Conservation (phyloP, 208 protist genomes). For the Acanthamoeba comandoni region DNA sequence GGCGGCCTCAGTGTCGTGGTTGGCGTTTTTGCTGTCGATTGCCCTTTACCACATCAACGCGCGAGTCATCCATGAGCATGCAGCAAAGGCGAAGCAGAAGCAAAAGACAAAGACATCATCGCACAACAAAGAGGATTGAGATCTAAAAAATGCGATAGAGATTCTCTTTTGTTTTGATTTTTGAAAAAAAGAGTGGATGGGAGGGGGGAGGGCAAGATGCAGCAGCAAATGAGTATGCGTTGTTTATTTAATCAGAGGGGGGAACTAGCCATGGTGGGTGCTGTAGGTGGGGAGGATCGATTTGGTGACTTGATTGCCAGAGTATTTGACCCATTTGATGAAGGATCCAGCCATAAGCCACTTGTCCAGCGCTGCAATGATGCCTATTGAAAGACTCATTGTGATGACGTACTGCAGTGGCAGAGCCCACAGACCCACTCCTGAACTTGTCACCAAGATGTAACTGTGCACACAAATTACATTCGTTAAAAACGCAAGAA, state of each 20-base stretch:
- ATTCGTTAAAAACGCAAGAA: neutral
- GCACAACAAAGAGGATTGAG: too few relatives aligned
- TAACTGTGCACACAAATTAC: conserved; percentile 16
- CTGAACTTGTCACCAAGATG: neutral
- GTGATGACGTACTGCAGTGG: conserved; percentile 20
- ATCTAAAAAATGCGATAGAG: too few relatives aligned
- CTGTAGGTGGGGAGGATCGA: conserved; percentile 37
- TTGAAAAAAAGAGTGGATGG: too few relatives aligned
- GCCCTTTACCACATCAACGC: too few relatives aligned
- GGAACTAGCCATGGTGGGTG: neutral
- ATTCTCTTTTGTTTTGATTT: too few relatives aligned
- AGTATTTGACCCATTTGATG: conserved; percentile 55
- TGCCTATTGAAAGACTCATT: conserved; percentile 19
- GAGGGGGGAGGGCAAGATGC: neutral
- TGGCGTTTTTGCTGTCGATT: too few relatives aligned
- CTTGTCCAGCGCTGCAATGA: conserved; percentile 8
- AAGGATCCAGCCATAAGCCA: conserved; percentile 17
- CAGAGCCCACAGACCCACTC: conserved; percentile 38
- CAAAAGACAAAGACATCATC: too few relatives aligned
- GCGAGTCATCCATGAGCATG: too few relatives aligned
- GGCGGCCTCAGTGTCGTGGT: too few relatives aligned
- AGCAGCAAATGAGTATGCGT: neutral
- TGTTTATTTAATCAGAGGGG: neutral
- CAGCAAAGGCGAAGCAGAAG: too few relatives aligned
- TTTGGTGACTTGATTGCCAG: conserved; percentile 58